Conservation (phyloP, 352 stramenopile genomes). For the Phytophthora quininea region DNA sequence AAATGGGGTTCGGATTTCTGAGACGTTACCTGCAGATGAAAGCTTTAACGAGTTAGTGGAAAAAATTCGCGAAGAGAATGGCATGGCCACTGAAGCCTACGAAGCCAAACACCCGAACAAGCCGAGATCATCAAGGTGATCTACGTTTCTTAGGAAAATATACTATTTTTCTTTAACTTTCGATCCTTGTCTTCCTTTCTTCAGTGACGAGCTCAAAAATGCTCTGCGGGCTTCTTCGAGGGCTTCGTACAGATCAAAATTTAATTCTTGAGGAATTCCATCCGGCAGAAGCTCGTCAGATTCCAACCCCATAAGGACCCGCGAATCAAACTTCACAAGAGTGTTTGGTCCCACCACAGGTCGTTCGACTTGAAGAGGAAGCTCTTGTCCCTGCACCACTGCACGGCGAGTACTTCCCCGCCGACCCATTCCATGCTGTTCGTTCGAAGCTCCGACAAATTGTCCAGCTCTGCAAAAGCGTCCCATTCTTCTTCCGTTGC, state of each 20-base stretch:
- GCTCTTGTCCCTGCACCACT: neutral
- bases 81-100: too few relatives aligned
- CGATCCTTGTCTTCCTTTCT: too few relatives aligned
- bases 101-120: too few relatives aligned
- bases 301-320: neutral
- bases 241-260: neutral
- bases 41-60: neutral
- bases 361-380: neutral
- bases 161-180: too few relatives aligned
- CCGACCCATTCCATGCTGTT: slow-evolving; percentile 5
- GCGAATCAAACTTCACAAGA: slow-evolving; percentile 1
- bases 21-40: neutral
- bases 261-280: neutral
- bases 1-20: neutral
- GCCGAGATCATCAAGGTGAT: too few relatives aligned
- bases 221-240: neutral
- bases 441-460: slow-evolving; percentile 3
- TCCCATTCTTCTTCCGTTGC: slow-evolving; percentile 2
- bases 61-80: neutral
- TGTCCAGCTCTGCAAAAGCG: neutral
- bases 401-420: slow-evolving; percentile 2
- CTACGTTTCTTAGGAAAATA: too few relatives aligned
- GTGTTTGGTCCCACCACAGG: neutral
- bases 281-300: neutral
- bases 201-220: too few relatives aligned